phyloP scores from a whole-genome alignment of 805 yeast species.

The Wickerhamomyces bovis region DNA sequence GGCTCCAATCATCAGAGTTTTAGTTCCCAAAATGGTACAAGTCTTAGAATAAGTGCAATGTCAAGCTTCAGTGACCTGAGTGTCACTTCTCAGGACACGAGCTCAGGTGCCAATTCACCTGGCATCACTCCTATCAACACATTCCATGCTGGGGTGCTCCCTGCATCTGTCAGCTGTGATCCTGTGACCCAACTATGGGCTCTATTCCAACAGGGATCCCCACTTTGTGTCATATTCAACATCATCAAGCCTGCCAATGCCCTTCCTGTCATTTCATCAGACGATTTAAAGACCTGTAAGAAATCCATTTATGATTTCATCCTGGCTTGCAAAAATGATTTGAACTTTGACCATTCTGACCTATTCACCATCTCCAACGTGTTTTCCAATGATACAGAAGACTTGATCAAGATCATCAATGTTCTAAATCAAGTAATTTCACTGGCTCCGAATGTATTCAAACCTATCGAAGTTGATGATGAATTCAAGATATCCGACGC shows the following conservation, averaged over 20 bases:
- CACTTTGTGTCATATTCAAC: constrained; percentile 82
- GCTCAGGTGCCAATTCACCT: background rate
- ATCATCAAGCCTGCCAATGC: constrained; percentile 53
- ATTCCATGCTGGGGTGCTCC: constrained; percentile 71
- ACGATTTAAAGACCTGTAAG: constrained; percentile 80
- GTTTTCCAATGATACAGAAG: constrained; percentile 75
- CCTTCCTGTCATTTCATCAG: constrained; percentile 61
- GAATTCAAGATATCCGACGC: constrained; percentile 38
- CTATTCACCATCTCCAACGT: constrained; percentile 88
- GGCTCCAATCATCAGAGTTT: constrained; percentile 9
- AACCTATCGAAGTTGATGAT: constrained; percentile 25
- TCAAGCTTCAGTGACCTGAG: constrained; percentile 29
- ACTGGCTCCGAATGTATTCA: constrained; percentile 39
- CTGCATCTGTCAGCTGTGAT: constrained; percentile 70
- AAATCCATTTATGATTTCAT: constrained; percentile 86
- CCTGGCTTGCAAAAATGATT: constrained; percentile 72
- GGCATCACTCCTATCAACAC: constrained; percentile 34
- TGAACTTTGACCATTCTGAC: constrained; percentile 71
- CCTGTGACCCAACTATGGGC: constrained; percentile 91
- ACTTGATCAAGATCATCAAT: constrained; percentile 64
- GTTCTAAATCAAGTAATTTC: constrained; percentile 65
- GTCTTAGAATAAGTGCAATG: constrained; percentile 28
- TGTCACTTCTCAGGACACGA: constrained; percentile 23
- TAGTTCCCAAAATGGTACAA: constrained; percentile 15
- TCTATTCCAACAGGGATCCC: constrained; percentile 86